Conservation (phyloP, 768 basidiomycete genomes). For the Mycena belliarum region DNA sequence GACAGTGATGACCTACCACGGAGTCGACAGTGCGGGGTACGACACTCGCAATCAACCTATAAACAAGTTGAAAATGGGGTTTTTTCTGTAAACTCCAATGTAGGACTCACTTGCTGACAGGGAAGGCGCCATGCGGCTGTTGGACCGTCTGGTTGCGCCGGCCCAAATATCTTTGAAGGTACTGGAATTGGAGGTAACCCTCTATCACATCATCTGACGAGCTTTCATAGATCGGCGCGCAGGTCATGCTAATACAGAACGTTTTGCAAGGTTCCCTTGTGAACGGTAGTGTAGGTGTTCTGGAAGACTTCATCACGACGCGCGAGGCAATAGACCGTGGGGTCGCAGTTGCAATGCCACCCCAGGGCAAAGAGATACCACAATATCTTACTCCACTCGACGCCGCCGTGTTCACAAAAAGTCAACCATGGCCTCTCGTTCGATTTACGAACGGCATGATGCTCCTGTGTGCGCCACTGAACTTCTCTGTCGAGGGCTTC, state of each 20-base stretch:
- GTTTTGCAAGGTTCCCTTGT: constrained; percentile 61
- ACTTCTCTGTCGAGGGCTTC: constrained; percentile 59
- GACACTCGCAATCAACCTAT: constrained; percentile 40
- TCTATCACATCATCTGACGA: not conserved
- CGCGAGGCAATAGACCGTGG: constrained; percentile 43
- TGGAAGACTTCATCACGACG: constrained; percentile 49
- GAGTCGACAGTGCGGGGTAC: constrained; percentile 46
- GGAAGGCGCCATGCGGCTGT: constrained; percentile 31
- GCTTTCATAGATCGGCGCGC: constrained; percentile 59
- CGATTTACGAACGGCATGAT: constrained; percentile 50
- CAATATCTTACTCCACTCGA: constrained; percentile 22
- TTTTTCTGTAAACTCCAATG: not conserved
- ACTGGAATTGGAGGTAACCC: no score
- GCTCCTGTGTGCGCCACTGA: constrained; percentile 47
- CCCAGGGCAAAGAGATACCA: constrained; percentile 4
- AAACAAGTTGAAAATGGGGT: not conserved
- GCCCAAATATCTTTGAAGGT: constrained; percentile 51
- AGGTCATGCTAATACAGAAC: constrained; percentile 80
- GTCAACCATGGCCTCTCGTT: constrained; percentile 58
- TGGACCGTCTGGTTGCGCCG: constrained; percentile 53
- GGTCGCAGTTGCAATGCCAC: constrained; percentile 32
- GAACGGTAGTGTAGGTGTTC: constrained; percentile 65
- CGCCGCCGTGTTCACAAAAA: constrained; percentile 26
- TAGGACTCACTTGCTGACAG: not conserved
- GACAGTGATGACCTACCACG: constrained; percentile 32